phyloP scores from a whole-genome alignment of 352 stramenopile genomes.

The Albugo laibachii region DNA sequence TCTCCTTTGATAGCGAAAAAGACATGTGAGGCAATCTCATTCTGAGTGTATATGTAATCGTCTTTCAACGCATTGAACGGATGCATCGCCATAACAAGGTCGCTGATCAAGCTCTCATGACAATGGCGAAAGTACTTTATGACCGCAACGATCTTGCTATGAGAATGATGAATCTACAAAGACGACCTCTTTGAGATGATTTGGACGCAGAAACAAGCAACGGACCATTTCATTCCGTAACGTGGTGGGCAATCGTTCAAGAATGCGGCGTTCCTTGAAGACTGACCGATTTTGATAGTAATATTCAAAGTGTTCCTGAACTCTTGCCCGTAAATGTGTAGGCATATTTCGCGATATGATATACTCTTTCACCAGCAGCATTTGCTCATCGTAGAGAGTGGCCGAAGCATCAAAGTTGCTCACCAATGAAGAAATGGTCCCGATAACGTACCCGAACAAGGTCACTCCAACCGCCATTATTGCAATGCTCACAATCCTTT shows the following conservation, averaged over 20 bases:
- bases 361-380: slow-evolving; percentile 74
- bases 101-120: slow-evolving; percentile 60
- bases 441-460: slow-evolving; percentile 77
- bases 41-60: slow-evolving; percentile 58
- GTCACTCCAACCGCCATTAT: slow-evolving; percentile 69
- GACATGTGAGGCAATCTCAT: slow-evolving; percentile 68
- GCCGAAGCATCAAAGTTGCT: slow-evolving; percentile 58
- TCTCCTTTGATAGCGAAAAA: slow-evolving; percentile 73
- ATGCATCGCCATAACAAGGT: slow-evolving; percentile 66
- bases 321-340: slow-evolving; percentile 46
- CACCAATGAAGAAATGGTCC: slow-evolving; percentile 60
- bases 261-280: slow-evolving; percentile 52
- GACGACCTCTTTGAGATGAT: background rate
- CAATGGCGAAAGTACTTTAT: slow-evolving; percentile 56
- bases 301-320: slow-evolving; percentile 69
- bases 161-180: slow-evolving; percentile 45
- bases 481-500: slow-evolving; percentile 44
- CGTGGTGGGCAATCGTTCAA: slow-evolving; percentile 38
- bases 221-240: slow-evolving; percentile 66
- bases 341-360: slow-evolving; percentile 61
- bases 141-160: slow-evolving; percentile 40
- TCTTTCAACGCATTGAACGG: slow-evolving; percentile 58
- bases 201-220: background rate
- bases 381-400: slow-evolving; percentile 50
- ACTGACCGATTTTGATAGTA: slow-evolving; percentile 72